Conservation (phyloP, 23 red algal species). For the Gracilaria domingensis region DNA sequence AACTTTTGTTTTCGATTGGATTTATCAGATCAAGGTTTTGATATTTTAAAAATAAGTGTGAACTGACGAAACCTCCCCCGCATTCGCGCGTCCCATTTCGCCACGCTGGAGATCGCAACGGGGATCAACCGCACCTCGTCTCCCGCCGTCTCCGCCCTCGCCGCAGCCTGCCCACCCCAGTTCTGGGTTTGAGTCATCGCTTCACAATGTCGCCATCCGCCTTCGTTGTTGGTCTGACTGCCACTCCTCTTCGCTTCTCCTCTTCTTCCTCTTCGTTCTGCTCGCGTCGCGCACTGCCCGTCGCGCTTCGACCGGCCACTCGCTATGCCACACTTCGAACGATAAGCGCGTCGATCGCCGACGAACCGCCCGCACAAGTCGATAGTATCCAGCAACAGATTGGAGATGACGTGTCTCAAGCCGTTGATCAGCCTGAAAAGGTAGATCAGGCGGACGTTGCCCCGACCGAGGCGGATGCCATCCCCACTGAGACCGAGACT, state of each 20-base stretch:
- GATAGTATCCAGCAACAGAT: background rate
- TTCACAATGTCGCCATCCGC: background rate
- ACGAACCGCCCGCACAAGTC: background rate
- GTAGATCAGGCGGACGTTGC: background rate
- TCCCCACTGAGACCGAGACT: background rate
- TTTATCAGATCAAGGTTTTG: too few relatives aligned
- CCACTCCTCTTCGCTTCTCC: background rate
- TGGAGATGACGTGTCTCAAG: background rate
- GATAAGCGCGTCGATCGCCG: background rate
- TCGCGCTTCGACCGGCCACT: background rate
- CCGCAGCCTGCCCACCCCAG: too few relatives aligned
- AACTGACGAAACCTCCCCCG: too few relatives aligned
- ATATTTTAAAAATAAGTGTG: too few relatives aligned
- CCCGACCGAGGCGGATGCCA: background rate
- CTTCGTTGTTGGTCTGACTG: constrained; percentile 1
- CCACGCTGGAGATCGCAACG: background rate
- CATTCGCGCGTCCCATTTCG: too few relatives aligned
- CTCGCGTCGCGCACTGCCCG: background rate
- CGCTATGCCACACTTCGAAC: background rate
- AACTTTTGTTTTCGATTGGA: too few relatives aligned
- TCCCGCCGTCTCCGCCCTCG: background rate
- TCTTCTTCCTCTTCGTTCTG: background rate
- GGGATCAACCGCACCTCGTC: too few relatives aligned
- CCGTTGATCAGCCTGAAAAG: background rate
- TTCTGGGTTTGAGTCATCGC: background rate